phyloP scores from a whole-genome alignment of 768 basidiomycete species.

The Coprinopsis marcescibilis region DNA sequence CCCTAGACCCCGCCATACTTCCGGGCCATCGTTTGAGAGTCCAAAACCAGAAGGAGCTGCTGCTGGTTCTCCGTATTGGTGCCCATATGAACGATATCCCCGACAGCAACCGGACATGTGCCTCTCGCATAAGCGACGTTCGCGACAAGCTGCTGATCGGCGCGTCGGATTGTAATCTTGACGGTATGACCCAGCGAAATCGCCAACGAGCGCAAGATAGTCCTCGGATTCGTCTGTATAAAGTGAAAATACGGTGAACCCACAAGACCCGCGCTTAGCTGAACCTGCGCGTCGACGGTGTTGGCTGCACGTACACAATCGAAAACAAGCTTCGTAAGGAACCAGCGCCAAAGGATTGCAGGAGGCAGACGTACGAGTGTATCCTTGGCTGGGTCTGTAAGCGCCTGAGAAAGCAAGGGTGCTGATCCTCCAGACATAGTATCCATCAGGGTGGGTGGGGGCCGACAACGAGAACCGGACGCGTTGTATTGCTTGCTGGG shows the following conservation, averaged over 20 bases:
- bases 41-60: constrained; percentile 4
- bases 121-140: not conserved
- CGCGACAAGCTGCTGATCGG: constrained; percentile 5
- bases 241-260: constrained; percentile 26
- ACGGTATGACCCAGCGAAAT: constrained; percentile 34
- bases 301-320: constrained; percentile 2
- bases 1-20: too few relatives aligned
- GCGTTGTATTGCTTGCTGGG: constrained; percentile 13
- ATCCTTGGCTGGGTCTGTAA: constrained; percentile 17
- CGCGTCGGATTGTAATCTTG: constrained; percentile 27
- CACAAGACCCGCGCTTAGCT: constrained; percentile 28
- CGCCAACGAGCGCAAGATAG: constrained; percentile 33
- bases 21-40: not conserved
- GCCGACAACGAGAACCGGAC: constrained; percentile 25
- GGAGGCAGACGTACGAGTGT: constrained; percentile 16
- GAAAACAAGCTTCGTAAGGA: not conserved
- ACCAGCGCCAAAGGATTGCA: constrained; percentile 5
- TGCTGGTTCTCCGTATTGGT: constrained; percentile 1
- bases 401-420: constrained; percentile 17
- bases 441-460: constrained; percentile 11
- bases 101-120: not conserved
- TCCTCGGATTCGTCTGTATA: constrained; percentile 26
- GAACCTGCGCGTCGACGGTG: constrained; percentile 30
- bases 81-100: constrained; percentile 3
- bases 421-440: constrained; percentile 28